Conservation (phyloP, 371 early-diverging fungal genomes). For the Syncephalis plumigaleata region DNA sequence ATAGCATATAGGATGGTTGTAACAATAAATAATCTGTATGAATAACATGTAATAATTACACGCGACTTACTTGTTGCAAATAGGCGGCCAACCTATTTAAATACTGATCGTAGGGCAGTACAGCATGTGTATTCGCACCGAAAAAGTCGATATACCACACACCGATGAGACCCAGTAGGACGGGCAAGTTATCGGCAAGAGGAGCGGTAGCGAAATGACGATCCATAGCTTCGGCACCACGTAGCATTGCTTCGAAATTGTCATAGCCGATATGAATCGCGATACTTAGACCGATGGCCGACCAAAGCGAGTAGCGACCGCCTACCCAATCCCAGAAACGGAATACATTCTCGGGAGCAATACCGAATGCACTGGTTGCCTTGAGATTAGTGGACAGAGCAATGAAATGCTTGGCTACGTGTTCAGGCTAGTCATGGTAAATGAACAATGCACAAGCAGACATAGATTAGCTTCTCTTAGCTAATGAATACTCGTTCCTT, state of each 20-base stretch:
- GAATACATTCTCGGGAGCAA: conserved; percentile 90
- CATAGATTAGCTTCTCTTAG: no score
- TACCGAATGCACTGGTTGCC: conserved; percentile 83
- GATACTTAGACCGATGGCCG: conserved; percentile 95
- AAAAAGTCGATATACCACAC: conserved; percentile 97
- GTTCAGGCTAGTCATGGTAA: conserved; percentile 21
- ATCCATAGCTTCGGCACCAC: conserved; percentile 95
- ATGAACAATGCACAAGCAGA: conserved; percentile 1
- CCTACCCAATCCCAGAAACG: conserved; percentile 99
- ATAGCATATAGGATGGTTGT: background rate
- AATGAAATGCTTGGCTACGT: conserved; percentile 97
- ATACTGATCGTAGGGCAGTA: conserved; percentile 98
- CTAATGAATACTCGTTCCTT: no score
- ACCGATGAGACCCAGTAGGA: conserved; percentile 84
- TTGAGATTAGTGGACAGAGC: conserved; percentile 95
- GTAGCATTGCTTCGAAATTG: conserved; percentile 83
- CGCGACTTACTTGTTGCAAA: conserved; percentile 84
- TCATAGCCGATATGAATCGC: conserved; percentile 90
- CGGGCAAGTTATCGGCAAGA: conserved; percentile 83
- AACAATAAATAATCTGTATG: background rate
- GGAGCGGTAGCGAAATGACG: conserved; percentile 80
- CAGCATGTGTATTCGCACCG: conserved; percentile 87
- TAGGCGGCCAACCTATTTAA: conserved; percentile 93
- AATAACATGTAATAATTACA: conserved; percentile 6
- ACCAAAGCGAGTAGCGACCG: conserved; percentile 98